Evolutionary conservation across 495 filamentous ascomycete genomes (phyloP), one percentile per base, ranked within the genome.

Genomic region (Cercophora newfieldiana): DNA sequence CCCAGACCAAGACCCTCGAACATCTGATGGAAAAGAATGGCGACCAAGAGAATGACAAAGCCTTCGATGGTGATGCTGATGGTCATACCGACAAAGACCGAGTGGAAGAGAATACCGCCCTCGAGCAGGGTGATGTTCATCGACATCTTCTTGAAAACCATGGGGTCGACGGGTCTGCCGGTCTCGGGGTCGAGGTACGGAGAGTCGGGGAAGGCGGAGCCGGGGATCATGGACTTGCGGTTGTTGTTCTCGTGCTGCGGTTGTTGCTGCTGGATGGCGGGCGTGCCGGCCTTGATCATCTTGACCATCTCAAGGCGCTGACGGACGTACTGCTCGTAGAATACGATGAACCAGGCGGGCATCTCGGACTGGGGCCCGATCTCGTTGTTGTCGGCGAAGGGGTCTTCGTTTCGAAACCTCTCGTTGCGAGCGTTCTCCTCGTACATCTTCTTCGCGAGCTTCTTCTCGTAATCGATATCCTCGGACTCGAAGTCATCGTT

Each of bases 1-100:
- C 88, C 88, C 0, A 90, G 82, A 25, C 87, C 88, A 19, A 90
- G 85, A 56, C 88, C 88, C 75, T 90, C 88, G 69, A 90, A 90
- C 68, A 86, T 88, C 73, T 90, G 84, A 71, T 90, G 88, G 81
- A 90, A 90, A 49, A 84, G 74, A 54, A 90, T 90, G 61, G 88
- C 88, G 24, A 90, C 78, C 1, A 91, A 83, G 7, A 93, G 82
- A 12, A 90, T 81, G 65, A 88, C 74, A 71, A 89, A 90, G 24
- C 88, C 85, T 4, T 87, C 82, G 6, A 83, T 85, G 51, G 87
- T 83, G 66, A 90, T 88, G 63, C 82, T 86, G 56, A 90, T 75
- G 0, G 88, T 87, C 84, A 90, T 90, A 51, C 88, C 88, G 68
- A 89, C 86, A 73, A 89, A 89, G 65, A 89, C 80, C 62, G 79